Percentiles rank a stretch among this genome's conserved stretches.
These are phyloP conservation scores for Lachnellula cervina DNA, from an alignment of 2,329 filamentous ascomycete genomes.

Conservation along the genomic window DNA sequence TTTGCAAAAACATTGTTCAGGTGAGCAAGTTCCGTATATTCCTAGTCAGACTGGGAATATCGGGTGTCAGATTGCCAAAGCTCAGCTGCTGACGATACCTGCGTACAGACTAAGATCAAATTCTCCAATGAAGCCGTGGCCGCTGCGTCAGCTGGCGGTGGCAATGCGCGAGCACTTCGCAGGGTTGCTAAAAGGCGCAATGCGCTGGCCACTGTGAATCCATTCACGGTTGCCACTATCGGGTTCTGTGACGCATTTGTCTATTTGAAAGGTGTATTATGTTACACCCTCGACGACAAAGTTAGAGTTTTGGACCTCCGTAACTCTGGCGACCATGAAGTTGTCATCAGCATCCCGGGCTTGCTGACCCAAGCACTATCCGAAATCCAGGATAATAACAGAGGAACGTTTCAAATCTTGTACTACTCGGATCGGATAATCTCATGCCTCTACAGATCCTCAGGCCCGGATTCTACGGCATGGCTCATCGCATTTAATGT, in stretches of 20 bases:
- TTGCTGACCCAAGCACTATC: constrained; percentile 36
- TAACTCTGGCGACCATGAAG: constrained; percentile 42
- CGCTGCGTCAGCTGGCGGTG: constrained; percentile 12
- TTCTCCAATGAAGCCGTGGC: constrained; percentile 24
- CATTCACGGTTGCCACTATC: constrained; percentile 56
- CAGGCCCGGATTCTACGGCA: constrained; percentile 34
- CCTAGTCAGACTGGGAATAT: background rate
- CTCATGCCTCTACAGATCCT: constrained; percentile 50
- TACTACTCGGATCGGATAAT: constrained; percentile 54
- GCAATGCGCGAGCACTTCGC: constrained; percentile 51
- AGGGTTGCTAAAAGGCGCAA: constrained; percentile 55
- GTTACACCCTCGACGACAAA: constrained; percentile 50
- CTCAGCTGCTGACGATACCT: constrained; percentile 16
- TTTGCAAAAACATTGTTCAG: constrained; percentile 27
- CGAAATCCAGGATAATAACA: constrained; percentile 33
- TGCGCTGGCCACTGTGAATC: constrained; percentile 56
- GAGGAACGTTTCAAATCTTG: constrained; percentile 48
- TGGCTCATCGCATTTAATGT: constrained; percentile 52
- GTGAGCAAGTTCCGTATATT: constrained; percentile 15
- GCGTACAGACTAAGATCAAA: constrained; percentile 23
- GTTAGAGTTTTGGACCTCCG: constrained; percentile 59
- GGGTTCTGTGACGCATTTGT: constrained; percentile 57
- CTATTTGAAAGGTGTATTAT: constrained; percentile 60
- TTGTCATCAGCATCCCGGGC: constrained; percentile 49
- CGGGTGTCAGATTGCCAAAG: constrained; percentile 5